Conservation (phyloP, 805 yeast species). For the Yamadazyma phyllophila region DNA sequence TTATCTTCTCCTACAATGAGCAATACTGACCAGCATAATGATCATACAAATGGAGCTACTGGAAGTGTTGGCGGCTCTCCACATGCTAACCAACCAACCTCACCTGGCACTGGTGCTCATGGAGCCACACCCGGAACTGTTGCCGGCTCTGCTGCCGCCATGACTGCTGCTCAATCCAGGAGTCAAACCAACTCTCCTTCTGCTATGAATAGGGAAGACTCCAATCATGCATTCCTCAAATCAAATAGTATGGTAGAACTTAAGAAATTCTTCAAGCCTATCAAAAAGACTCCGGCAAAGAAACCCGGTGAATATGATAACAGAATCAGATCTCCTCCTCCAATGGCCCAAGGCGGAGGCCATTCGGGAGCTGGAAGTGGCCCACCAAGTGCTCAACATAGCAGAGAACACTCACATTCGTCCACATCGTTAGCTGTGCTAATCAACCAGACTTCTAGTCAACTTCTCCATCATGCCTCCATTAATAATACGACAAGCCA, state of each 20-base stretch:
- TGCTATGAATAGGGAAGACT: constrained; percentile 21
- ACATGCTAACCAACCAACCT: neutral
- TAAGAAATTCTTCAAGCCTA: constrained; percentile 69
- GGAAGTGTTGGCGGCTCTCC: neutral
- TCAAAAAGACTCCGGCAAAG: constrained; percentile 25
- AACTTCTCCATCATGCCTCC: constrained; percentile 35
- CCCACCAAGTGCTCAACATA: constrained; percentile 10
- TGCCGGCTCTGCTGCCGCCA: neutral
- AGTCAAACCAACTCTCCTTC: constrained; percentile 13
- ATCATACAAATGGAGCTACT: neutral
- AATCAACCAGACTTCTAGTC: constrained; percentile 38
- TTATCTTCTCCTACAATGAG: constrained; percentile 35
- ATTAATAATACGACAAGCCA: constrained; percentile 35
- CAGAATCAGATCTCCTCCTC: constrained; percentile 31
- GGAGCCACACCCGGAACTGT: neutral
- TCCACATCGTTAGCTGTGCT: constrained; percentile 35
- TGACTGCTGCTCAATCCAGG: constrained; percentile 1
- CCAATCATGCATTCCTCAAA: constrained; percentile 32
- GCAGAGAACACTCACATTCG: constrained; percentile 36
- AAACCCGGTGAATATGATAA: constrained; percentile 19
- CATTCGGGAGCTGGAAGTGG: neutral
- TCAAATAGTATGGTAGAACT: constrained; percentile 64
- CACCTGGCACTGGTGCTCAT: neutral
- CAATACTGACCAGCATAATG: constrained; percentile 21
- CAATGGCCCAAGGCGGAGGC: constrained; percentile 14